Percentiles rank a stretch among this genome's conserved stretches.
Conservation (phyloP, 2,329 filamentous ascomycete genomes). For the Fusarium sp. region DNA sequence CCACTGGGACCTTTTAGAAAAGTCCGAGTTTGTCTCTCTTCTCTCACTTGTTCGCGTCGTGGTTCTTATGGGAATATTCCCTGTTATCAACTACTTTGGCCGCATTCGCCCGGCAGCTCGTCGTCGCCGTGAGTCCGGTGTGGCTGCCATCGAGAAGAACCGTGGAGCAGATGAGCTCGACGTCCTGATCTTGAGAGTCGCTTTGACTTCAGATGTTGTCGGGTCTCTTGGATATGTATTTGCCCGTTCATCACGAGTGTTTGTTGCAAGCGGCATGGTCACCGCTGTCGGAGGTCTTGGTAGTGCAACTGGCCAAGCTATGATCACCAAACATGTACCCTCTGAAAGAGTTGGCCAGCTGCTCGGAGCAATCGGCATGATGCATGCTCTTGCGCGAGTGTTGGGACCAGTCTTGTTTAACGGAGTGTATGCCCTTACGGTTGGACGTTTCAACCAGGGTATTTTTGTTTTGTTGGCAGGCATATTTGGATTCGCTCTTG, state of each 20-base stretch:
- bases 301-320: conserved; percentile 84
- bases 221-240: conserved; percentile 82
- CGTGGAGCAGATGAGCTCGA: conserved; percentile 83
- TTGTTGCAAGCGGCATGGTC: conserved; percentile 77
- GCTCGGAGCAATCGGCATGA: conserved; percentile 86
- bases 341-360: conserved; percentile 84
- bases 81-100: conserved; percentile 80
- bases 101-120: conserved; percentile 65
- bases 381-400: conserved; percentile 85
- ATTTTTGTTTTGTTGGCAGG: conserved; percentile 81
- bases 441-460: conserved; percentile 80
- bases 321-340: conserved; percentile 91
- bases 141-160: conserved; percentile 60
- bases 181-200: conserved; percentile 78
- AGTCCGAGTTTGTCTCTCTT: conserved; percentile 83
- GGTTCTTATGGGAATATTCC: conserved; percentile 79
- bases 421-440: conserved; percentile 84
- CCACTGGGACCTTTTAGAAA: conserved; percentile 83
- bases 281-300: conserved; percentile 86
- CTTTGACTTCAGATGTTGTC: conserved; percentile 79
- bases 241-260: conserved; percentile 69
- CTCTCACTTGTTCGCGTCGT: conserved; percentile 81
- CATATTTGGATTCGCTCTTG: conserved; percentile 74
- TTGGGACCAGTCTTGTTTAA: conserved; percentile 87
- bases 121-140: conserved; percentile 53